A percentile compares a stretch with the other conserved stretches of the same genome.
phyloP scores from a whole-genome alignment of 1,284 basidiomycete species.

The Phylloporus sp. region DNA sequence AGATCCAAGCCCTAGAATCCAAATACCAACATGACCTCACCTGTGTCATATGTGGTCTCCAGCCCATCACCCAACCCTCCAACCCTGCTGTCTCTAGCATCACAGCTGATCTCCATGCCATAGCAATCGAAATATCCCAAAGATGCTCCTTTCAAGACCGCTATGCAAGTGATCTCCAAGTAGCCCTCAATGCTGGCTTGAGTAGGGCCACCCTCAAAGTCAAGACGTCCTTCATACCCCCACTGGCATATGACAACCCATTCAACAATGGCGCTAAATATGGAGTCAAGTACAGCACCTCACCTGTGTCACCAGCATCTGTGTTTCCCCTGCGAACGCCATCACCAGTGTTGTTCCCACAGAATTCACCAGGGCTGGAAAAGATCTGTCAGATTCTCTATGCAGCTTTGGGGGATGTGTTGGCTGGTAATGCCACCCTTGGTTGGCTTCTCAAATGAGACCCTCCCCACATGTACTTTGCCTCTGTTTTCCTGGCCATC shows the following conservation, averaged over 20 bases:
- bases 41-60: slow-evolving; percentile 71
- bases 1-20: slow-evolving; percentile 63
- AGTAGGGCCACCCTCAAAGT: slow-evolving; percentile 39
- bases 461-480: slow-evolving; percentile 75
- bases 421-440: slow-evolving; percentile 58
- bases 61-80: slow-evolving; percentile 43
- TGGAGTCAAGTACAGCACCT: slow-evolving; percentile 24
- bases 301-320: slow-evolving; percentile 35
- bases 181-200: slow-evolving; percentile 67
- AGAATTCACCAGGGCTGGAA: slow-evolving; percentile 63
- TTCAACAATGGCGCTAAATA: slow-evolving; percentile 29
- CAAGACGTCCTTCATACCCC: slow-evolving; percentile 72
- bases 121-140: slow-evolving; percentile 82
- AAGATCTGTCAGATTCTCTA: slow-evolving; percentile 84
- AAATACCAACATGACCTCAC: slow-evolving; percentile 81
- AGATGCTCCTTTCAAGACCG: slow-evolving; percentile 80
- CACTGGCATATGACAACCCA: slow-evolving; percentile 62
- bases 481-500: slow-evolving; percentile 72
- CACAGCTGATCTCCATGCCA: slow-evolving; percentile 73
- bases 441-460: slow-evolving; percentile 59
- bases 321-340: slow-evolving; percentile 38
- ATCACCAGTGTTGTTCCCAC: slow-evolving; percentile 55
- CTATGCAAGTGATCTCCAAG: slow-evolving; percentile 73
- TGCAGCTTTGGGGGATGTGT: slow-evolving; percentile 71
- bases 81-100: slow-evolving; percentile 56